Base-by-base conservation (phyloP, 371 early-diverging fungal species). In the Mucor circinelloides region DNA sequence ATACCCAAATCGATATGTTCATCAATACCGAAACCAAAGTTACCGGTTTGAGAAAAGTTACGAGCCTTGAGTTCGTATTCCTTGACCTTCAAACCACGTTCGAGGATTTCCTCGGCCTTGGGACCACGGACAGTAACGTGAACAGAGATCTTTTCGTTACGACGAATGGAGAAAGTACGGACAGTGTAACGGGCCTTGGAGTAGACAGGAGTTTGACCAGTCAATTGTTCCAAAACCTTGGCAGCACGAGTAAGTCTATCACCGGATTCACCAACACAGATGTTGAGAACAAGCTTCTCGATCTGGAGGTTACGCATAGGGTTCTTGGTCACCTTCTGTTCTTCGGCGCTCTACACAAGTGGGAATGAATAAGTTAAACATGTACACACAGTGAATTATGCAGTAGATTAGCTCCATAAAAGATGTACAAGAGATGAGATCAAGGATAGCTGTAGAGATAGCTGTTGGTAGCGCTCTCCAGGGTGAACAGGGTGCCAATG, bases 1-100 rank as follows among this genome's bases (percentile, higher is more conserved):
- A 99, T 99, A 76, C 99, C 99, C 80, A 99, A 90, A 88, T 99
- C 99, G 72, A 99, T 99, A 90, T 99, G 99, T 90, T 99, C 99
- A 79, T 98, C 93, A 89, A 99, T 95, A 94, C 99, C 99, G 90
- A 99, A 99, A 74, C 99, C 99, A 79, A 99, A 99, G 94, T 98
- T 98, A 69, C 99, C 99, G 69, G 95, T 99, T 60, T 82, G 91
- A 27, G 97, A 97, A 90, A 99, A 99, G 95, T 99, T 98, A 80
- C 88, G 81, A 64, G 86, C 85, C 79, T 88, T 88, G 58, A 99
- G 89, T 89, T 99, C 99, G 91, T 96, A 99, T 87, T 99, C 99
- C 94, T 98, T 99, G 78, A 99, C 99, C 94, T 98, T 99, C 71
- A 99, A 86, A 68, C 99, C 99, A 78, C 97, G 96, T 89, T 99